Percentiles rank a stretch among this genome's conserved stretches.
Conservation (phyloP, 768 basidiomycete genomes). For the Tulasnella sp. region DNA sequence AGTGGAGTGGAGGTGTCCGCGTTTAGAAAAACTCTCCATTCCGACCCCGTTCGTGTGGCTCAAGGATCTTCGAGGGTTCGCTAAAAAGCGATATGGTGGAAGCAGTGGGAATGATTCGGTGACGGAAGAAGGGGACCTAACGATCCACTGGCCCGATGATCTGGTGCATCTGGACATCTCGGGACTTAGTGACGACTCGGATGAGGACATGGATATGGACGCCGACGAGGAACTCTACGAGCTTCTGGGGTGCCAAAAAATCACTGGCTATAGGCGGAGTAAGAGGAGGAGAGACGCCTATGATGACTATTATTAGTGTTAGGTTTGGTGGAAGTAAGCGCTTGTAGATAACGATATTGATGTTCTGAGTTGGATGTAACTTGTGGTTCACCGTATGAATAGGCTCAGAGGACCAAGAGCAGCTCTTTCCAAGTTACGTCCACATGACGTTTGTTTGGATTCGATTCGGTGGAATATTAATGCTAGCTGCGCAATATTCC, state of each 20-base stretch:
- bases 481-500: no score
- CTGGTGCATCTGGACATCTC: background rate
- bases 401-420: no score
- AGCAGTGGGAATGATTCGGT: background rate
- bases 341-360: background rate
- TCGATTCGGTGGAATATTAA: no score
- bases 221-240: background rate
- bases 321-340: background rate
- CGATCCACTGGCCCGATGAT: background rate
- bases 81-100: background rate
- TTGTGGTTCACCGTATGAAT: no score
- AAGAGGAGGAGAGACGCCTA: background rate
- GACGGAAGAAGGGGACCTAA: background rate
- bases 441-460: no score
- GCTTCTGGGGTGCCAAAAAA: background rate
- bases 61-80: background rate
- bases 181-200: background rate
- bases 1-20: background rate
- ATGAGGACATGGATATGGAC: background rate
- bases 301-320: background rate
- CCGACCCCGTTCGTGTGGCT: background rate
- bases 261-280: background rate
- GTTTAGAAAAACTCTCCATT: background rate
- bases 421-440: no score
- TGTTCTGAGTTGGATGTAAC: no score